Percentiles rank a stretch among this genome's conserved stretches.
Evolutionary conservation across 2,329 filamentous ascomycete genomes (phyloP).

Genomic region (Claviceps cyperi): DNA sequence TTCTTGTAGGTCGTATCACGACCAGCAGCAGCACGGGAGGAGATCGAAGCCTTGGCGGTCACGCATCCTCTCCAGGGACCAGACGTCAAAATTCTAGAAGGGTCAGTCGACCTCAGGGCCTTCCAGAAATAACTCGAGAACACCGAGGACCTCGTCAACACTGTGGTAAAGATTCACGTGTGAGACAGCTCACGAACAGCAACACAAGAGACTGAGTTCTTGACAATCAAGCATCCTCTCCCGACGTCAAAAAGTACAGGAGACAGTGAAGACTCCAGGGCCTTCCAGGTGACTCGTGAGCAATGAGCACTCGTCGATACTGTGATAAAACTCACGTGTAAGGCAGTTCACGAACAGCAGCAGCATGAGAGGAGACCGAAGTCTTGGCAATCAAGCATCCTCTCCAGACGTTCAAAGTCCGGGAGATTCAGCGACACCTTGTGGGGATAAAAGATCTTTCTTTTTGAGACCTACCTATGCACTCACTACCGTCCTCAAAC

Average conservation of each 20-base stretch:
- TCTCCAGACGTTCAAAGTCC: slow-evolving; percentile 35
- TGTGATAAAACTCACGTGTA: neutral
- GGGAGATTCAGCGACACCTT: slow-evolving; percentile 84
- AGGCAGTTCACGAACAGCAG: neutral
- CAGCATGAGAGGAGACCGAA: neutral
- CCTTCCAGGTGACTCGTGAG: too few relatives aligned
- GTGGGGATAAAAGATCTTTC: slow-evolving; percentile 42
- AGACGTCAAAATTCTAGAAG: slow-evolving; percentile 30
- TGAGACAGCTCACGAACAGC: neutral
- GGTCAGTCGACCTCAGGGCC: slow-evolving; percentile 38
- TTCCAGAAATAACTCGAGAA: too few relatives aligned
- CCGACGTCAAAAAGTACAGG: slow-evolving; percentile 24
- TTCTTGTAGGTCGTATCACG: neutral
- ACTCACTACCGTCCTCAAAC: slow-evolving; percentile 44
- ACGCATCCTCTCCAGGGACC: slow-evolving; percentile 79
- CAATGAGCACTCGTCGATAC: neutral
- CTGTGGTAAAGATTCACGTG: neutral
- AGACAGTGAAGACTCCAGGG: slow-evolving; percentile 25
- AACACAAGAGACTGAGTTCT: slow-evolving; percentile 5
- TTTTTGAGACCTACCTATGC: slow-evolving; percentile 37
- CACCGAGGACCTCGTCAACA: neutral
- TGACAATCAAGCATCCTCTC: slow-evolving; percentile 93
- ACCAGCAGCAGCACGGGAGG: neutral
- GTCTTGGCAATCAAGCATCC: slow-evolving; percentile 83
- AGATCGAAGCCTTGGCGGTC: slow-evolving; percentile 54